A percentile compares a stretch with the other conserved stretches of the same genome.
Conservation (phyloP, 2,329 filamentous ascomycete species). For the Aspergillus melleus region DNA sequence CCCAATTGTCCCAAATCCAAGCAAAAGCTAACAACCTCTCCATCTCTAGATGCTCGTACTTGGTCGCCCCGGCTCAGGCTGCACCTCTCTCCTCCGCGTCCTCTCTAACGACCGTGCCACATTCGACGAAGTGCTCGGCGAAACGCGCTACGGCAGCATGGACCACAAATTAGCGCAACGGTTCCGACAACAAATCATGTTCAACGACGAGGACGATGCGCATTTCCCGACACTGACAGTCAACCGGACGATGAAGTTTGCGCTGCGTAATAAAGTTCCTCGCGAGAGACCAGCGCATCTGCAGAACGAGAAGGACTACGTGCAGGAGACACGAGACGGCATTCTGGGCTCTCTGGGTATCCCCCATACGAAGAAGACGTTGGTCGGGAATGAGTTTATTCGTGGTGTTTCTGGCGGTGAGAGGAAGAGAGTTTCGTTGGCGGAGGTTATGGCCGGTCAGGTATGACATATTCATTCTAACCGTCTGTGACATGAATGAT, state of each 20-base stretch:
- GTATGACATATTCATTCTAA: slow-evolving; percentile 23
- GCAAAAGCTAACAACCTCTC: background rate
- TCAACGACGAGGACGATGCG: slow-evolving; percentile 74
- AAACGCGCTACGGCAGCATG: slow-evolving; percentile 54
- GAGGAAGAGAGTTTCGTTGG: slow-evolving; percentile 66
- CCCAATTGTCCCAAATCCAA: no score
- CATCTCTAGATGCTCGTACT: slow-evolving; percentile 59
- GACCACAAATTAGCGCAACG: slow-evolving; percentile 47
- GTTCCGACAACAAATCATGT: slow-evolving; percentile 54
- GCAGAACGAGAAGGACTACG: slow-evolving; percentile 29
- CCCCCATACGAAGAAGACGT: slow-evolving; percentile 60
- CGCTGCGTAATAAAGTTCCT: slow-evolving; percentile 54
- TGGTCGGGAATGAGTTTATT: slow-evolving; percentile 65
- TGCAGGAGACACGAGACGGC: slow-evolving; percentile 30
- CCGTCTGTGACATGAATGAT: no score
- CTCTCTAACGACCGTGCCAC: slow-evolving; percentile 64
- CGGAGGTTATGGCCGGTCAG: slow-evolving; percentile 57
- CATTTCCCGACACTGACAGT: slow-evolving; percentile 76
- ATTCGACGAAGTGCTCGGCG: slow-evolving; percentile 58
- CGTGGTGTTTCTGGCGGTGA: slow-evolving; percentile 69
- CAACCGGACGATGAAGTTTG: slow-evolving; percentile 71
- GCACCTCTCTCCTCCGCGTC: slow-evolving; percentile 69
- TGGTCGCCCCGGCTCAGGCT: slow-evolving; percentile 67
- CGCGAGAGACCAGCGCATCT: slow-evolving; percentile 26
- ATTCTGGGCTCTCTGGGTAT: slow-evolving; percentile 36